These are phyloP conservation scores for Recurvomyces mirabilis DNA, from an alignment of 495 filamentous ascomycete genomes.

Conservation along the genomic window DNA sequence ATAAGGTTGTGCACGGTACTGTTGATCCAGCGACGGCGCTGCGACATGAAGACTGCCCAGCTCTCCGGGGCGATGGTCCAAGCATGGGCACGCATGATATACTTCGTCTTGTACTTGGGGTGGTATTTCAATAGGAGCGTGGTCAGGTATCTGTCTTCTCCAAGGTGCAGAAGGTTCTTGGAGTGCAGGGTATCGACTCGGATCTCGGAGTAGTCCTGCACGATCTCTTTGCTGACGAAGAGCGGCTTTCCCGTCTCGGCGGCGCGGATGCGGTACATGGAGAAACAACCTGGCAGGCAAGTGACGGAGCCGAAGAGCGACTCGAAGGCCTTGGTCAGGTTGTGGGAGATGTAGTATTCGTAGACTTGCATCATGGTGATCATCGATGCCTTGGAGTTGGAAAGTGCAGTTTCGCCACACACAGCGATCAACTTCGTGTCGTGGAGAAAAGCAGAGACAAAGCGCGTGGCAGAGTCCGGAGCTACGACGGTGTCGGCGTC, in stretches of 20 bases:
- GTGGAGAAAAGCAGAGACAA: slow-evolving; percentile 81
- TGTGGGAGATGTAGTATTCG: slow-evolving; percentile 99
- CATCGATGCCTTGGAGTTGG: slow-evolving; percentile 84
- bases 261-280: slow-evolving; percentile 93
- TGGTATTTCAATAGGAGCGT: slow-evolving; percentile 90
- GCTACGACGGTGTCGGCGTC: slow-evolving; percentile 95
- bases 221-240: slow-evolving; percentile 84
- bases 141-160: slow-evolving; percentile 92
- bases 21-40: slow-evolving; percentile 99
- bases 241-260: slow-evolving; percentile 89
- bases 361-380: slow-evolving; percentile 99
- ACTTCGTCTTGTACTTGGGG: slow-evolving; percentile 94
- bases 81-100: slow-evolving; percentile 79
- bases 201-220: slow-evolving; percentile 77
- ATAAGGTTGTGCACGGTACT: slow-evolving; percentile 97
- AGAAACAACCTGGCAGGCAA: slow-evolving; percentile 95
- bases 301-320: slow-evolving; percentile 95
- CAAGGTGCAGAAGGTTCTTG: slow-evolving; percentile 94
- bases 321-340: slow-evolving; percentile 96
- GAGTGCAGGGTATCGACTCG: slow-evolving; percentile 96
- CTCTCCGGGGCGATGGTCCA: slow-evolving; percentile 94
- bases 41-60: slow-evolving; percentile 89
- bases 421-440: slow-evolving; percentile 86
- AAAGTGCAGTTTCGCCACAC: slow-evolving; percentile 88
- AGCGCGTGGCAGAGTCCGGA: slow-evolving; percentile 79